Evolutionary conservation across 2,329 filamentous ascomycete genomes (phyloP).

Genomic region (Hirsutella rhossiliensis): DNA sequence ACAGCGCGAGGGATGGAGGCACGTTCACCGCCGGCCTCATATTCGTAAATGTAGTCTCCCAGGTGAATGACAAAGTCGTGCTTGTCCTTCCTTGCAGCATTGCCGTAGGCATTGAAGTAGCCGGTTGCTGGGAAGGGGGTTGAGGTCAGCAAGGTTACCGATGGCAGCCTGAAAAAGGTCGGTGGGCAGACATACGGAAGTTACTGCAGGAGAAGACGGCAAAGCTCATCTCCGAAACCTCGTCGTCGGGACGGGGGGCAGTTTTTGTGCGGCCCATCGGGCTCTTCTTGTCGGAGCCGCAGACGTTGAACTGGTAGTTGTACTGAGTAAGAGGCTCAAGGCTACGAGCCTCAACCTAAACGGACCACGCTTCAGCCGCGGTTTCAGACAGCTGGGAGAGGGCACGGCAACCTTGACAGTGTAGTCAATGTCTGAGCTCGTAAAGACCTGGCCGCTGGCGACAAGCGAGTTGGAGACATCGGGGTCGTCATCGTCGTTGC

Average conservation of each 20-base stretch:
- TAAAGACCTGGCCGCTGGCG: slow-evolving; percentile 49
- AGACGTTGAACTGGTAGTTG: slow-evolving; percentile 59
- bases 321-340: slow-evolving; percentile 53
- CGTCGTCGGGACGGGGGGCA: slow-evolving; percentile 42
- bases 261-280: slow-evolving; percentile 60
- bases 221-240: slow-evolving; percentile 44
- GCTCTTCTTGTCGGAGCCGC: slow-evolving; percentile 47
- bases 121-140: slow-evolving; percentile 18
- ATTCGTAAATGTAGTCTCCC: slow-evolving; percentile 55
- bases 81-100: slow-evolving; percentile 44
- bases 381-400: neutral
- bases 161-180: neutral
- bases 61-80: slow-evolving; percentile 49
- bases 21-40: slow-evolving; percentile 17
- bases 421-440: slow-evolving; percentile 63
- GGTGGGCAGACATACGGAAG: slow-evolving; percentile 32
- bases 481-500: slow-evolving; percentile 25
- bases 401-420: slow-evolving; percentile 48
- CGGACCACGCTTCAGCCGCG: neutral
- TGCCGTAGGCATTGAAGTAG: slow-evolving; percentile 50
- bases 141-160: neutral
- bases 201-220: slow-evolving; percentile 64
- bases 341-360: slow-evolving; percentile 49
- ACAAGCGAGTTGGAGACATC: slow-evolving; percentile 25
- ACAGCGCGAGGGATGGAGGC: slow-evolving; percentile 14